Conservation (phyloP, 257 asterid species). For the Echites panduratus region DNA sequence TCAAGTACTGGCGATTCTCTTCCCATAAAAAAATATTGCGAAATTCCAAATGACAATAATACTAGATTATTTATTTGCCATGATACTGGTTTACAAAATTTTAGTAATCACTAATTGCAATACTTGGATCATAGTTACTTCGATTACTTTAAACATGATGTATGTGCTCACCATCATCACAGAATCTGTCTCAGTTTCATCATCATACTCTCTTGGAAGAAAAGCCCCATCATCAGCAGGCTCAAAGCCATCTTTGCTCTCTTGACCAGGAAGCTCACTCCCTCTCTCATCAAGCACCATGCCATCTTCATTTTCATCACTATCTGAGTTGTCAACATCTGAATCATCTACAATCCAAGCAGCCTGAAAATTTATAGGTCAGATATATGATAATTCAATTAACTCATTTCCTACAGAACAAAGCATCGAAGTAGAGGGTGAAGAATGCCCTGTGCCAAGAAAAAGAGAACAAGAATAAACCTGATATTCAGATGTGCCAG, state of each 20-base stretch:
- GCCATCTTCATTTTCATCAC: conserved; percentile 63
- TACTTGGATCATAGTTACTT: background rate
- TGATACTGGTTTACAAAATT: background rate
- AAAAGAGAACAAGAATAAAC: conserved; percentile 28
- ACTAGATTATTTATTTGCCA: background rate
- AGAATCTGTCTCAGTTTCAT: conserved; percentile 72
- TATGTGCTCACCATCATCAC: conserved; percentile 67
- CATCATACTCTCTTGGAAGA: conserved; percentile 66
- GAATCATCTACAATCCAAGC: conserved; percentile 94
- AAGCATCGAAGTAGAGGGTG: background rate
- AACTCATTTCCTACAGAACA: conserved; percentile 1
- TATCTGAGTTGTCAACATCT: conserved; percentile 50
- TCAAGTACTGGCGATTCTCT: background rate
- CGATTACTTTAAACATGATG: background rate
- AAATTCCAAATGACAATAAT: background rate
- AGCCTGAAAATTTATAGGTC: conserved; percentile 50
- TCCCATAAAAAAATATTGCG: background rate
- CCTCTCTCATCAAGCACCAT: conserved; percentile 75
- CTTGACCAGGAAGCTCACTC: conserved; percentile 35
- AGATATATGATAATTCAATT: conserved; percentile 10
- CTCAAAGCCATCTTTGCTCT: conserved; percentile 39
- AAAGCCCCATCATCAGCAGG: conserved; percentile 78
- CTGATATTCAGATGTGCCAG: conserved; percentile 92
- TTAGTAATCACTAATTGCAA: background rate
- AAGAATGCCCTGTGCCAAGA: background rate